Base-by-base conservation (phyloP, 441 rosid species). In the Dalechampia spathulata region DNA sequence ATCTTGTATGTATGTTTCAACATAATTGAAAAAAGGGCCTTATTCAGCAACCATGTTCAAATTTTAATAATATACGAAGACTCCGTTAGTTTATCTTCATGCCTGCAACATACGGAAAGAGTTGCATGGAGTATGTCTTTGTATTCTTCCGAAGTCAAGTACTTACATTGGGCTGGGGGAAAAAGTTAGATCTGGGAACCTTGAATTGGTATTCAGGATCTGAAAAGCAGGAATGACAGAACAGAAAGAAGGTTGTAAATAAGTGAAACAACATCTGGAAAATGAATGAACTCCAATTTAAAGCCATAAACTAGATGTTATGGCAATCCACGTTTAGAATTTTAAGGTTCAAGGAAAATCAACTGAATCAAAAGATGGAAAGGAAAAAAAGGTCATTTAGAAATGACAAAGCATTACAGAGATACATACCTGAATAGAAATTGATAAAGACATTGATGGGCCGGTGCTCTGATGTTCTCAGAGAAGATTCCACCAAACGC, bases 161-260 rank as follows among this genome's bases (percentile, higher is more conserved):
- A 69, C 86, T 77, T 67, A 90, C 98, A 65, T 91, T 91, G 20
- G 98, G 98, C 59, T 77, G 93, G 54, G 98, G 98, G 64, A 91
- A 91, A 77, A 91, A 86, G 57, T 77, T 72, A 55, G 83, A 76
- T 66, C 95, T 82, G 16, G 90, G 87, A 50, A 91, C 98, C 41
- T 70, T 74, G 55, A 86, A 67, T 65, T 72, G 79, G 83, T 87
- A 86, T 63, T 80, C 77, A 17, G 96, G 90, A 70, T 85, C 98
- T 91, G 90, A 37, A 75, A 69, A 56, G 59, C 43, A 52, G n/a
- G n/a, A n/a, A n/a, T n/a, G n/a, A n/a, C n/a, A n/a, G n/a, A n/a
- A n/a, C n/a, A n/a, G n/a, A n/a, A n/a, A n/a, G n/a, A n/a, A n/a
- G n/a, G n/a, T n/a, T n/a, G n/a, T n/a, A n/a, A n/a, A n/a, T n/a